A percentile compares a stretch with the other conserved stretches of the same genome.
These are phyloP conservation scores for Malassezia nana DNA, from an alignment of 1,284 basidiomycete genomes.

Conservation along the genomic window DNA sequence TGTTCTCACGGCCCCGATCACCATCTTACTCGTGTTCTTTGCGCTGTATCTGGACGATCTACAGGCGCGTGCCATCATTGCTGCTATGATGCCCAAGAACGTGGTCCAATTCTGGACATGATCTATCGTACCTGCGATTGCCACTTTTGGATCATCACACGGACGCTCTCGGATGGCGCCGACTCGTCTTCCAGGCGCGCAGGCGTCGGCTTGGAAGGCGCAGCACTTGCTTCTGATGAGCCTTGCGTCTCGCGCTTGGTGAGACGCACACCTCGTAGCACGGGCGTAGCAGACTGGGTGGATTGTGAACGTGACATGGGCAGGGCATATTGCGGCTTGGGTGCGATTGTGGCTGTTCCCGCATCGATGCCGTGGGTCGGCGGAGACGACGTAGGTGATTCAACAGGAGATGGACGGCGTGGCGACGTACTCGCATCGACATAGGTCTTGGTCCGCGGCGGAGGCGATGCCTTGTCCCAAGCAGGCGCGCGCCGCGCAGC, in stretches of 20 bases:
- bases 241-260: slow-evolving; percentile 5
- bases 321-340: neutral
- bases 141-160: slow-evolving; percentile 12
- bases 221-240: neutral
- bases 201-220: neutral
- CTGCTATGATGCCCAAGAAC: neutral
- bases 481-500: slow-evolving; percentile 9
- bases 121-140: slow-evolving; percentile 1
- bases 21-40: slow-evolving; percentile 31
- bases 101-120: neutral
- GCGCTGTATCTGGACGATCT: slow-evolving; percentile 38
- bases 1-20: slow-evolving; percentile 39
- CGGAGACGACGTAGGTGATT: neutral
- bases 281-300: neutral
- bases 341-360: neutral
- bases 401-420: neutral
- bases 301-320: neutral
- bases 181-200: neutral
- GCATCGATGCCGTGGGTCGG: neutral
- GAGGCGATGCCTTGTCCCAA: slow-evolving; percentile 5
- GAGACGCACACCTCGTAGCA: neutral
- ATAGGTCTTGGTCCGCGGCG: neutral
- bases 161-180: slow-evolving; percentile 1
- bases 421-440: slow-evolving; percentile 16
- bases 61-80: slow-evolving; percentile 6